Evolutionary conservation across 352 stramenopile genomes (phyloP).

Genomic region (Phytopythium montanum): DNA sequence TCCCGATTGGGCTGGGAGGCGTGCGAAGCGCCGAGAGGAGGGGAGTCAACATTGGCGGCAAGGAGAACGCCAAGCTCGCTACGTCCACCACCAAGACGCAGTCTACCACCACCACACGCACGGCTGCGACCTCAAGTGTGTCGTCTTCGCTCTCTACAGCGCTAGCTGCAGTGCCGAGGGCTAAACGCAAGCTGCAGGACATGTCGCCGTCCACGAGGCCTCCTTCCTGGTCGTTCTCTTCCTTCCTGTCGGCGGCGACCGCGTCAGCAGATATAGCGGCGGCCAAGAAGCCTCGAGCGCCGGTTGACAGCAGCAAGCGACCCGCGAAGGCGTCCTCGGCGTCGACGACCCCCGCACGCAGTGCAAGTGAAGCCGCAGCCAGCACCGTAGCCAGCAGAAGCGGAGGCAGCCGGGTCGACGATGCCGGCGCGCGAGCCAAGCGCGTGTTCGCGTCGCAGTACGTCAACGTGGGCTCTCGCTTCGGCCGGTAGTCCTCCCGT

Average conservation of each 20-base stretch:
- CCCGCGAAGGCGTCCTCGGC: neutral
- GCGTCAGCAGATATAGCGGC: neutral
- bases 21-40: conserved; percentile 5
- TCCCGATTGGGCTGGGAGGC: neutral
- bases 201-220: neutral
- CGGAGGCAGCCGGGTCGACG: neutral
- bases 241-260: neutral
- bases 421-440: neutral
- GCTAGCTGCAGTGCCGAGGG: neutral
- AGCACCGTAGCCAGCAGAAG: neutral
- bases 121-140: neutral
- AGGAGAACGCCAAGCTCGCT: conserved; percentile 1
- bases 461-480: neutral
- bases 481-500: neutral
- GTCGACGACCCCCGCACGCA: neutral
- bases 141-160: neutral
- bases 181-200: conserved; percentile 3
- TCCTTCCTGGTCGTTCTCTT: neutral
- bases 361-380: neutral
- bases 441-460: conserved; percentile 4
- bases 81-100: neutral
- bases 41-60: neutral
- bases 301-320: neutral
- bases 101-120: neutral
- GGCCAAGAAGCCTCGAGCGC: neutral